phyloP scores from a whole-genome alignment of 805 yeast species.

The Myxozyma nipponensis region DNA sequence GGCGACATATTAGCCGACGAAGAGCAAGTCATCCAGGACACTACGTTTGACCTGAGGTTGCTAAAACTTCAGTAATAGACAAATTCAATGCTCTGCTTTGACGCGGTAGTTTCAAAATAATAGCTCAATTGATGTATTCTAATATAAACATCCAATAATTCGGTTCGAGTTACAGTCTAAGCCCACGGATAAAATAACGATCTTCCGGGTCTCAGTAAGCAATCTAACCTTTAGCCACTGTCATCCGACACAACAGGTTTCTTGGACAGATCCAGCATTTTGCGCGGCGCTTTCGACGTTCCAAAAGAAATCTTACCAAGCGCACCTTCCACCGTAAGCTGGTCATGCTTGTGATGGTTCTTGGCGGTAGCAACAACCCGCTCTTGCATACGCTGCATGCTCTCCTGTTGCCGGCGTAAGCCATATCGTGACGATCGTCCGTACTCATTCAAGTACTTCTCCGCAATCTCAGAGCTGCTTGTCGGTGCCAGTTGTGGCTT shows the following conservation, averaged over 20 bases:
- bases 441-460: slow-evolving; percentile 24
- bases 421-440: slow-evolving; percentile 29
- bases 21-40: slow-evolving; percentile 56
- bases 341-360: slow-evolving; percentile 61
- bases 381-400: slow-evolving; percentile 95
- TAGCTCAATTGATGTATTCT: too few relatives aligned
- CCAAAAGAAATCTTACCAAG: slow-evolving; percentile 80
- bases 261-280: slow-evolving; percentile 55
- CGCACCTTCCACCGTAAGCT: slow-evolving; percentile 74
- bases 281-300: slow-evolving; percentile 81
- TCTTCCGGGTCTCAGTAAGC: too few relatives aligned
- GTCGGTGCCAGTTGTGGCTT: slow-evolving; percentile 31
- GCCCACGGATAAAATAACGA: too few relatives aligned
- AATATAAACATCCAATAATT: too few relatives aligned
- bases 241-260: slow-evolving; percentile 1
- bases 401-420: slow-evolving; percentile 41
- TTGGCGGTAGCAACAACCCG: slow-evolving; percentile 94
- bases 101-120: too few relatives aligned
- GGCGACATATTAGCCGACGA: slow-evolving; percentile 71
- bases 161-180: too few relatives aligned
- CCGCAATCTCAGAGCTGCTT: slow-evolving; percentile 19
- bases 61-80: slow-evolving; percentile 16
- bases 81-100: too few relatives aligned
- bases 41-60: slow-evolving; percentile 27
- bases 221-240: not conserved